Evolutionary conservation across 495 filamentous ascomycete species (phyloP).

Genomic region (Podospora comata): DNA sequence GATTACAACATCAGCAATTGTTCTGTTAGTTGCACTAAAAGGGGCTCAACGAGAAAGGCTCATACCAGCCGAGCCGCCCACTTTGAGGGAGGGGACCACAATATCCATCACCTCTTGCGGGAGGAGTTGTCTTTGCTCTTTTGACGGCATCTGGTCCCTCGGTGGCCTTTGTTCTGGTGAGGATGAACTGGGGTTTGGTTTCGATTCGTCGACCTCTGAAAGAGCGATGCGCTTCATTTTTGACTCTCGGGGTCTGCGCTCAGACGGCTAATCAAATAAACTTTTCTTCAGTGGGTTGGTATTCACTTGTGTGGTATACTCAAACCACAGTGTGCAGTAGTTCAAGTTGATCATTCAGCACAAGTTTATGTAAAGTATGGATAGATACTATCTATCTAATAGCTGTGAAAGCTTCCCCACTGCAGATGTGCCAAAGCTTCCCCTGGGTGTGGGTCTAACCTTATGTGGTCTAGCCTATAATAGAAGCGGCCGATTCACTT

Average conservation of each 20-base stretch:
- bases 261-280: not conserved
- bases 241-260: not conserved
- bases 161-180: constrained; percentile 1
- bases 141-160: not conserved
- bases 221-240: constrained; percentile 24
- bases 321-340: not conserved
- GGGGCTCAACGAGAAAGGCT: not conserved
- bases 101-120: constrained; percentile 40
- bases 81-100: constrained; percentile 34
- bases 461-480: not conserved
- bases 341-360: not conserved
- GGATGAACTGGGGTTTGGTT: not conserved
- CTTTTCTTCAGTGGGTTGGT: not conserved
- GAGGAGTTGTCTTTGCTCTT: constrained; percentile 26
- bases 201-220: not conserved
- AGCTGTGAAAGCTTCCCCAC: not conserved
- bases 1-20: constrained; percentile 11
- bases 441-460: not conserved
- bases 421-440: not conserved
- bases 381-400: too few relatives aligned
- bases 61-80: constrained; percentile 32
- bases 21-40: not conserved
- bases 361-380: not conserved
- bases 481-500: not conserved
- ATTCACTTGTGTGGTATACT: not conserved